Base-by-base conservation (phyloP, 2,329 filamentous ascomycete species). In the Botrytis porri region DNA sequence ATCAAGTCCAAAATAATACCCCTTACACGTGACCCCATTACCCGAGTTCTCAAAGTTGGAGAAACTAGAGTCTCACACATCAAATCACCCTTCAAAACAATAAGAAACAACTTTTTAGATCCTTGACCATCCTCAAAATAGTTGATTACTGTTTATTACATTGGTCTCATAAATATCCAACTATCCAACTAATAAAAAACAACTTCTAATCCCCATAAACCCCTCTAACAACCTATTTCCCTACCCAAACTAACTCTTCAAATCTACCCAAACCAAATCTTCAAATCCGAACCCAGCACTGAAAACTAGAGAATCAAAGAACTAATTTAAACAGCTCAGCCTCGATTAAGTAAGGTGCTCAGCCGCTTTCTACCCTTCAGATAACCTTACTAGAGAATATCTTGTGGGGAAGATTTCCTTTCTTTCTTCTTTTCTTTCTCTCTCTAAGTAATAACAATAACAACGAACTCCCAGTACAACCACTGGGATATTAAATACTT, bases 11-110 rank as follows among this genome's bases (percentile, higher is more conserved):
- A 14, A 37, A 51, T 37, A 20, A 4, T 35, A 65, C 64, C 65
- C 65, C 65, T 57, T 69, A 32, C 48, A 69, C 37, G 65, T 69
- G 65, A 69, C 20, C 12, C 18, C 2, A 69, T 57, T 69, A 69
- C 37, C 65, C 65, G 65, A 66, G 35, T 20, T 48, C 2, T 20
- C 12, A 35, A 35, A 29, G 25, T 22, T n/a, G 6, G 29, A 20
- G 18, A 32, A 22, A 7, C 9, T 12, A 39, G 0, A 67, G n/a
- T n/a, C n/a, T n/a, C 20, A 16, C 1, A 54, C 2, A 22, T 54
- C 64, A 22, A 54, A 22, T 4, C 3, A n/a, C 7, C 16, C 20
- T 29, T 29, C 22, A 29, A 32, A 63, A 29, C 37, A 20, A 9
- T 25, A 7, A 63, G 20, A 43, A 29, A 51, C 25, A 54, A 29